These are phyloP conservation scores for Capsella rubella DNA, from an alignment of 441 rosid genomes.

Conservation along the genomic window DNA sequence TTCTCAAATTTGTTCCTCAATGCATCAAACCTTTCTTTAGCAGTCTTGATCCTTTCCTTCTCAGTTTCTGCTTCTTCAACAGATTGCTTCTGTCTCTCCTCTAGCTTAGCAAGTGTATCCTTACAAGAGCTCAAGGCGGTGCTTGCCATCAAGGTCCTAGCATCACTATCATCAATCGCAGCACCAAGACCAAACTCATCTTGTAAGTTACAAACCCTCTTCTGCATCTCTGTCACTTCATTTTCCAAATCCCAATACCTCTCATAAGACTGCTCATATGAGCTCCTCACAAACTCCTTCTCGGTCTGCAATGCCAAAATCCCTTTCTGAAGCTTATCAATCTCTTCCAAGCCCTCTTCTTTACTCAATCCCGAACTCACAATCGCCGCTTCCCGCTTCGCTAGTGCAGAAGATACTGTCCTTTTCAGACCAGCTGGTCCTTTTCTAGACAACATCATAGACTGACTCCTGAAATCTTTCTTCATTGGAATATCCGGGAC, in stretches of 20 bases:
- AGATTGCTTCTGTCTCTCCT: slow-evolving; percentile 63
- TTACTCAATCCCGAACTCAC: slow-evolving; percentile 60
- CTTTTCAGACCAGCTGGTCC: slow-evolving; percentile 45
- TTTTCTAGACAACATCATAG: slow-evolving; percentile 48
- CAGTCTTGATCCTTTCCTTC: slow-evolving; percentile 55
- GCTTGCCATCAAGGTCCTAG: slow-evolving; percentile 73
- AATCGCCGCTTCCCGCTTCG: slow-evolving; percentile 34
- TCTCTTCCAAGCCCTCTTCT: slow-evolving; percentile 66
- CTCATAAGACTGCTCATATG: slow-evolving; percentile 54
- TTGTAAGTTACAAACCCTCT: slow-evolving; percentile 61
- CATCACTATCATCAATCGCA: slow-evolving; percentile 73
- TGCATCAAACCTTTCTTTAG: slow-evolving; percentile 53
- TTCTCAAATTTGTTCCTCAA: slow-evolving; percentile 49
- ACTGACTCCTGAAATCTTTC: slow-evolving; percentile 52
- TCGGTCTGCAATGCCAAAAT: slow-evolving; percentile 76
- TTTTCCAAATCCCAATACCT: slow-evolving; percentile 68
- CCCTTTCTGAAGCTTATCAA: slow-evolving; percentile 70
- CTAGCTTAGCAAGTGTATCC: slow-evolving; percentile 60
- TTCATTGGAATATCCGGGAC: slow-evolving; percentile 58
- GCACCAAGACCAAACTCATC: slow-evolving; percentile 73
- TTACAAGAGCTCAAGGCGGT: slow-evolving; percentile 76
- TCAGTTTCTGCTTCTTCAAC: slow-evolving; percentile 60
- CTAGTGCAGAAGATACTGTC: slow-evolving; percentile 43
- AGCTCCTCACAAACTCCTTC: slow-evolving; percentile 70
- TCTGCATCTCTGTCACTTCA: slow-evolving; percentile 62